Conservation (phyloP, 2,329 filamentous ascomycete genomes). For the Penicillium sp. region DNA sequence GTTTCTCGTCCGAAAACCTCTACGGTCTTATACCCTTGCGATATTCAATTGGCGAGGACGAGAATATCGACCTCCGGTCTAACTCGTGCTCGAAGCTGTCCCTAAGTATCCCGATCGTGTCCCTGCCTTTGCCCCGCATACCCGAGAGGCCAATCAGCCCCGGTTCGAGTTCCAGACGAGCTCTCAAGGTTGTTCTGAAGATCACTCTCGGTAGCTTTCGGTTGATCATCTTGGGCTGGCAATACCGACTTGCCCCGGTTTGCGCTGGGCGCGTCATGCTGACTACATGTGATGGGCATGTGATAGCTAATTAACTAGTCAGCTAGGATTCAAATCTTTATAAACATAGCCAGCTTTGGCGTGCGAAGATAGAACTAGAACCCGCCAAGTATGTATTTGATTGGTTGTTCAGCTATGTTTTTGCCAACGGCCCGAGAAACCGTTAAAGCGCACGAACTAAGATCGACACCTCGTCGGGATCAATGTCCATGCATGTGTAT, state of each 20-base stretch:
- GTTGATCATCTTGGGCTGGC: not conserved
- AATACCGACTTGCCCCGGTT: constrained; percentile 14
- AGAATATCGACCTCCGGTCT: constrained; percentile 7
- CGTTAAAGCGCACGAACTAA: not conserved
- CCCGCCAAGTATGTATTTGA: not conserved
- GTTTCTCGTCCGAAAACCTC: constrained; percentile 8
- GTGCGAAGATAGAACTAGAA: not conserved
- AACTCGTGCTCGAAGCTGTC: not conserved
- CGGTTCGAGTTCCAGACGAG: constrained; percentile 7
- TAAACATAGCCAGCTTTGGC: not conserved
- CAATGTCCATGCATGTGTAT: not conserved
- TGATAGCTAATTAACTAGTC: not conserved
- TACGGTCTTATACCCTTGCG: constrained; percentile 11
- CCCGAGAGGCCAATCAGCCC: constrained; percentile 18
- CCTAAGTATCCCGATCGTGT: constrained; percentile 15
- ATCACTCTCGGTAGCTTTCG: constrained; percentile 1
- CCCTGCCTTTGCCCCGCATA: constrained; percentile 4
- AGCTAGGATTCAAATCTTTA: not conserved
- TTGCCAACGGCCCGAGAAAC: not conserved
- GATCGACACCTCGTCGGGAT: not conserved
- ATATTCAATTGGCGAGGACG: constrained; percentile 1
- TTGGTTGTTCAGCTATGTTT: not conserved
- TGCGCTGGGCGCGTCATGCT: constrained; percentile 13
- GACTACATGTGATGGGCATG: constrained; percentile 13
- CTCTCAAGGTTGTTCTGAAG: not conserved